phyloP scores from a whole-genome alignment of 2,329 filamentous ascomycete genomes.

The Verruconis gallopava region DNA sequence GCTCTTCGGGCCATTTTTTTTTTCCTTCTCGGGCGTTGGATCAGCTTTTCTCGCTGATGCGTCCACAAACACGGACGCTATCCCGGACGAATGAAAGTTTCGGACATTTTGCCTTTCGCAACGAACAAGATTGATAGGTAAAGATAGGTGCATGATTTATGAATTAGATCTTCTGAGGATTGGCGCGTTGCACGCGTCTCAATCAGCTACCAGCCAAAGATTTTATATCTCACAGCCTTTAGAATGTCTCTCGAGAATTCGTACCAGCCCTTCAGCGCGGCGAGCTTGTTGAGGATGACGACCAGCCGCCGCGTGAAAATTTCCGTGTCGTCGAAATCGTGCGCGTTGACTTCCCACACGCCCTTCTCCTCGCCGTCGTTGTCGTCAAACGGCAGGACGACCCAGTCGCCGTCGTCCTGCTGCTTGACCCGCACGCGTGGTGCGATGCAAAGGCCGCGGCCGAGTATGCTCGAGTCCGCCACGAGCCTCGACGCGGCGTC shows the following conservation, averaged over 20 bases:
- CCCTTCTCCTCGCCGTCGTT: constrained; percentile 28
- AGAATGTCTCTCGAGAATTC: constrained; percentile 33
- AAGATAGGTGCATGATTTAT: too few species aligned
- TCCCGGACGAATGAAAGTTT: too few species aligned
- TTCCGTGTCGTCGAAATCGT: constrained; percentile 46
- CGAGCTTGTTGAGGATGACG: constrained; percentile 39
- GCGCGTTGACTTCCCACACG: constrained; percentile 48
- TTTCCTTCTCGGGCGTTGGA: too few species aligned
- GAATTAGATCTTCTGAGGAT: too few species aligned
- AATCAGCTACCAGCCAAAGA: constrained; percentile 9
- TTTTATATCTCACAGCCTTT: constrained; percentile 5
- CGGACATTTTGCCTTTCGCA: too few species aligned
- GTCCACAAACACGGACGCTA: too few species aligned
- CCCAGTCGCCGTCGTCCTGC: constrained; percentile 24
- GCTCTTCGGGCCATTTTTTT: too few species aligned
- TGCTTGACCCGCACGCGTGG: constrained; percentile 39
- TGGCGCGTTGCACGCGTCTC: too few species aligned
- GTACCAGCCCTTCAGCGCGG: constrained; percentile 39
- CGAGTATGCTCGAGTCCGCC: constrained; percentile 44
- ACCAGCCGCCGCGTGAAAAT: constrained; percentile 42
- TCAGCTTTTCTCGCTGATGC: too few species aligned
- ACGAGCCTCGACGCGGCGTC: constrained; percentile 50
- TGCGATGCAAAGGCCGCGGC: constrained; percentile 44
- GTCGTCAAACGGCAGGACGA: constrained; percentile 13
- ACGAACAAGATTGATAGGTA: too few species aligned